Base-by-base conservation (phyloP, 305 asterid species). In the Euphrasia arctica region DNA sequence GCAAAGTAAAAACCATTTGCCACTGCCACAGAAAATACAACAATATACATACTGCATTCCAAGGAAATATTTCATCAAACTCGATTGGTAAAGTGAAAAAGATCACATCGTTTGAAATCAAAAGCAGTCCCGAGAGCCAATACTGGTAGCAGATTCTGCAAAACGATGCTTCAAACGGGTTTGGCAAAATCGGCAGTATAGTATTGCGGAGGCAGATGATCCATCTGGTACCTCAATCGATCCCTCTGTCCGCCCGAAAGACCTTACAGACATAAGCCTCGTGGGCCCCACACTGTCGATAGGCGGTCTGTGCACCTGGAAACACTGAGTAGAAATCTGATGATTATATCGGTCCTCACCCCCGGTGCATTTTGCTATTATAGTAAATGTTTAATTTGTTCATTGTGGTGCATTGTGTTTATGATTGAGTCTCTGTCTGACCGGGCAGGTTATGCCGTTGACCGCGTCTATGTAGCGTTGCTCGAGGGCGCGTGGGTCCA, bases 211-310 rank as follows among this genome's bases (percentile, higher is more conserved):
- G 85, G 72, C 3, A 60, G 56, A 51, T 80, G 78, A 29, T 90
- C 97, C 13, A 54, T 45, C 54, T 82, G 92, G 68, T 69, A 82
- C 66, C 22, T 18, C 22, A 18, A 79, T 75, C 13, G 62, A 60
- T 1, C 87, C 90, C 27, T 85, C 91, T 0, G 66, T 67, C 48
- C 97, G 74, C 9, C 84, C 82, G 4, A 79, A 80, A 0, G 90
- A 77, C 77, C 86, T 79, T 9, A 72, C 81, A 3, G 88, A 68
- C 9, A 67, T 54, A 12, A 78, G 71, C 74, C 83, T 80, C 34
- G 85, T 88, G 1, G 86, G 83, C n/a, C 60, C 71, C 5, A 54
- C 58, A 31, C 68, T 12, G 70, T 84, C 85, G 50, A 58, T 51
- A 11, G 76, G 76, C 4, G 76, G 86, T 62, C 60, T 81, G 27